Evolutionary conservation across 2,329 filamentous ascomycete species (phyloP).

Genomic region (Exophiala xenobiotica): DNA sequence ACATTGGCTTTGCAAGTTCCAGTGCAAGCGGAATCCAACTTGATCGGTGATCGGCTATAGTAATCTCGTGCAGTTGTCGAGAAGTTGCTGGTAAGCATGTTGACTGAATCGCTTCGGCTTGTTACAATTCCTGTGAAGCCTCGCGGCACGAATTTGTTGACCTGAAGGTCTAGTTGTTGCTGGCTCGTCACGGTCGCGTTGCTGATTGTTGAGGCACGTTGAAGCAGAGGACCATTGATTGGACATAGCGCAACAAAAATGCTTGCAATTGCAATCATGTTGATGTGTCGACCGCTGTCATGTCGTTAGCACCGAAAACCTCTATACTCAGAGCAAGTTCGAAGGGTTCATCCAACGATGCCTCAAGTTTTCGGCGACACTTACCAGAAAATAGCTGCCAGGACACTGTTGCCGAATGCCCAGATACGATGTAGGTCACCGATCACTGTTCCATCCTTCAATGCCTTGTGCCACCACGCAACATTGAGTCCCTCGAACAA

Average conservation of each 20-base stretch:
- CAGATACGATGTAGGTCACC: slow-evolving; percentile 24
- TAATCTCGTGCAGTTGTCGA: slow-evolving; percentile 5
- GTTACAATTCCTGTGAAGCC: slow-evolving; percentile 8
- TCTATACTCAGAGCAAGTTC: too few relatives aligned
- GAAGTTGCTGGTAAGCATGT: slow-evolving; percentile 5
- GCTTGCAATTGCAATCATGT: slow-evolving; percentile 19
- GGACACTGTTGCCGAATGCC: slow-evolving; percentile 20
- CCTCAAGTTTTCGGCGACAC: too few relatives aligned
- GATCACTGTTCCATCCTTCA: slow-evolving; percentile 9
- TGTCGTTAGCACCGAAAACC: too few relatives aligned
- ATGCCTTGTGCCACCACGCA: slow-evolving; percentile 19
- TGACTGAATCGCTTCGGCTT: slow-evolving; percentile 6
- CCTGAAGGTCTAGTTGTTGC: background rate
- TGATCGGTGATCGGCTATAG: slow-evolving; percentile 5
- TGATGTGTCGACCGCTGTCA: slow-evolving; percentile 17
- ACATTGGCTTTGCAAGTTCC: slow-evolving; percentile 11
- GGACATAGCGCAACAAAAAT: slow-evolving; percentile 16
- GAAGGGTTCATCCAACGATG: too few relatives aligned
- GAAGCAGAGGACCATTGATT: slow-evolving; percentile 23
- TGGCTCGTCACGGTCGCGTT: background rate
- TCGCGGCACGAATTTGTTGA: slow-evolving; percentile 1
- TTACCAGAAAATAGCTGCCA: slow-evolving; percentile 8
- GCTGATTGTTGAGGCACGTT: slow-evolving; percentile 20
- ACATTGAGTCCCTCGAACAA: slow-evolving; percentile 15
- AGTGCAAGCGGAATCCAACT: slow-evolving; percentile 9